phyloP scores from a whole-genome alignment of 2,329 filamentous ascomycete genomes.

The Colletotrichum filicis region DNA sequence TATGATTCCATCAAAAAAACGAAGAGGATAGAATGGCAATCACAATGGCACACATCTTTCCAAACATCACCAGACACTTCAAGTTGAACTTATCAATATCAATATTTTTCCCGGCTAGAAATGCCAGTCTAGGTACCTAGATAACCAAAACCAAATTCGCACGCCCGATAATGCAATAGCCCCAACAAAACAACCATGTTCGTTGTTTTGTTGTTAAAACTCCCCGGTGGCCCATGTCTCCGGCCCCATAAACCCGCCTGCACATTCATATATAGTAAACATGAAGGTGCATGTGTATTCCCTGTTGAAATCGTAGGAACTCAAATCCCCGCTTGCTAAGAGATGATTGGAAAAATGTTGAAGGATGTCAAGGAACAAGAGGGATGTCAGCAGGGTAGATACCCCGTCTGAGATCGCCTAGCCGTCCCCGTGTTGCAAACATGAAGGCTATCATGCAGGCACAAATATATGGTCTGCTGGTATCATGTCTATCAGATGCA shows the following conservation, averaged over 20 bases:
- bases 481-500: slow-evolving; percentile 24
- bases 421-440: background rate
- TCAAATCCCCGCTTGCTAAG: slow-evolving; percentile 26
- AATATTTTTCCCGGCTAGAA: background rate
- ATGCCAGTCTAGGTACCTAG: background rate
- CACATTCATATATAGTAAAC: background rate
- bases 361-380: background rate
- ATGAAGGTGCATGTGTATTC: background rate
- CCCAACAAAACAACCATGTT: background rate
- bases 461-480: background rate
- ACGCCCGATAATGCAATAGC: background rate
- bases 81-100: background rate
- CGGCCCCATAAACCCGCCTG: background rate
- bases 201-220: slow-evolving; percentile 9
- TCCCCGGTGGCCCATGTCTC: slow-evolving; percentile 1
- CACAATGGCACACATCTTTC: background rate
- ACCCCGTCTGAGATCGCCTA: slow-evolving; percentile 30
- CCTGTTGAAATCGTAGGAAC: slow-evolving; percentile 30
- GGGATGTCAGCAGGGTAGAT: background rate
- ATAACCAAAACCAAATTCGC: background rate
- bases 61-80: background rate
- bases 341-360: slow-evolving; percentile 23
- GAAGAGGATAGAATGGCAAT: background rate
- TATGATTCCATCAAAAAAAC: background rate
- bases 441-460: slow-evolving; percentile 10